Conservation (phyloP, 1,284 basidiomycete genomes). For the Melanopsichium pennsylvanicum region DNA sequence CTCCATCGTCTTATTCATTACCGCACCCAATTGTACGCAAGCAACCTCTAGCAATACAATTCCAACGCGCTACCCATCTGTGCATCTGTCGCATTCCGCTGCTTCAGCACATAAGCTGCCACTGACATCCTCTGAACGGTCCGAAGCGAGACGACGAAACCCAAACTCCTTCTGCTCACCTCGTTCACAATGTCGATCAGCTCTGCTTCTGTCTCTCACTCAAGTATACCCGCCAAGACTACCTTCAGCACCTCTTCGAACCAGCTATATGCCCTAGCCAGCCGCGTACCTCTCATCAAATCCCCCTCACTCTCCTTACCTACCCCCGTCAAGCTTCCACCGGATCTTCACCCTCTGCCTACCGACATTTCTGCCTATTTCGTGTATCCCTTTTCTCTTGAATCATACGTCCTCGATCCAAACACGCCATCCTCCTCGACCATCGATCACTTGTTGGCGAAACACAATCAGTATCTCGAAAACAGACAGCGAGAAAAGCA, state of each 20-base stretch:
- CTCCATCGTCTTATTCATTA: too few relatives aligned
- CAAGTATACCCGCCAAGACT: neutral
- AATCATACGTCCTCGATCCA: conserved; percentile 49
- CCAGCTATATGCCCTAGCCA: conserved; percentile 46
- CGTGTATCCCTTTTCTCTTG: conserved; percentile 57
- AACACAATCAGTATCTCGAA: conserved; percentile 28
- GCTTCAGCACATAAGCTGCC: too few relatives aligned
- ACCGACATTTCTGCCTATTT: conserved; percentile 54
- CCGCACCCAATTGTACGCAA: too few relatives aligned
- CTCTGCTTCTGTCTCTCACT: too few relatives aligned
- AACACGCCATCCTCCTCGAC: conserved; percentile 30
- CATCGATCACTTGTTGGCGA: conserved; percentile 21
- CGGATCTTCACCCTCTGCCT: conserved; percentile 52
- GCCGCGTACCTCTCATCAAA: conserved; percentile 52
- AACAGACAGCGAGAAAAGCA: conserved; percentile 18
- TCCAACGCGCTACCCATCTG: too few relatives aligned
- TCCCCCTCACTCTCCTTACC: conserved; percentile 44
- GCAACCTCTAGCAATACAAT: too few relatives aligned
- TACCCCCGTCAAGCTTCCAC: conserved; percentile 24
- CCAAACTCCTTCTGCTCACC: neutral
- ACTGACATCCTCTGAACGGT: too few relatives aligned
- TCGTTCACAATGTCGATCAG: conserved; percentile 4
- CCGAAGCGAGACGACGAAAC: too few relatives aligned
- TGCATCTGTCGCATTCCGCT: too few relatives aligned
- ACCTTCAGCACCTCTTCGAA: conserved; percentile 1